Evolutionary conservation across 805 yeast species (phyloP).

Genomic region (Candida maltosa): DNA sequence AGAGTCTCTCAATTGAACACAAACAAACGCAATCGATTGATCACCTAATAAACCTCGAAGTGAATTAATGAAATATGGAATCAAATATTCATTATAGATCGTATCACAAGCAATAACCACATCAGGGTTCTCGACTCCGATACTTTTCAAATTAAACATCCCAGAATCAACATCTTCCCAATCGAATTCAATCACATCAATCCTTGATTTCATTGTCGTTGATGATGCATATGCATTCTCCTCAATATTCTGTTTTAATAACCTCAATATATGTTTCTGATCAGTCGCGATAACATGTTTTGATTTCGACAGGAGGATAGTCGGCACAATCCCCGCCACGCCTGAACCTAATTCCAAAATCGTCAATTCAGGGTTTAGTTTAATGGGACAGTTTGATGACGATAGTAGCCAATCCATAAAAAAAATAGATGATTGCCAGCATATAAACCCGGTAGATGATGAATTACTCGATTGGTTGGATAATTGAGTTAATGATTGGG

Average conservation of each 20-base stretch:
- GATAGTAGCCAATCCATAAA: slow-evolving; percentile 54
- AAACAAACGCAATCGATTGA: slow-evolving; percentile 39
- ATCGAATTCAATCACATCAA: slow-evolving; percentile 53
- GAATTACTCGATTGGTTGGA: slow-evolving; percentile 31
- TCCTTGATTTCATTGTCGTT: slow-evolving; percentile 8
- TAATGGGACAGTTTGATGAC: slow-evolving; percentile 23
- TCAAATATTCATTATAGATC: slow-evolving; percentile 59
- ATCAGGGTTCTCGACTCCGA: slow-evolving; percentile 31
- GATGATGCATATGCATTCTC: slow-evolving; percentile 24
- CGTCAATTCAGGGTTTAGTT: slow-evolving; percentile 7
- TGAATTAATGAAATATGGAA: slow-evolving; percentile 47
- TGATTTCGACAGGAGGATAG: slow-evolving; percentile 30
- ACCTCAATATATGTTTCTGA: slow-evolving; percentile 51
- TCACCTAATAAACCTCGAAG: slow-evolving; percentile 31
- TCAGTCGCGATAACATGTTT: slow-evolving; percentile 52
- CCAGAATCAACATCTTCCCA: slow-evolving; percentile 55
- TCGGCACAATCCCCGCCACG: slow-evolving; percentile 48
- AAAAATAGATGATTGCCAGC: slow-evolving; percentile 53
- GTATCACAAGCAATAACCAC: slow-evolving; percentile 62
- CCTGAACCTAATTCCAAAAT: slow-evolving; percentile 67
- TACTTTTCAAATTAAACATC: slow-evolving; percentile 13
- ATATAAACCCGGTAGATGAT: slow-evolving; percentile 58
- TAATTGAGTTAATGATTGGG: slow-evolving; percentile 32
- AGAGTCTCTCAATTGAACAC: slow-evolving; percentile 53
- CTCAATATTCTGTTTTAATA: slow-evolving; percentile 44